Percentiles rank a stretch among this genome's conserved stretches.
phyloP scores from a whole-genome alignment of 2,329 filamentous ascomycete species.

The Neonectria sp. region DNA sequence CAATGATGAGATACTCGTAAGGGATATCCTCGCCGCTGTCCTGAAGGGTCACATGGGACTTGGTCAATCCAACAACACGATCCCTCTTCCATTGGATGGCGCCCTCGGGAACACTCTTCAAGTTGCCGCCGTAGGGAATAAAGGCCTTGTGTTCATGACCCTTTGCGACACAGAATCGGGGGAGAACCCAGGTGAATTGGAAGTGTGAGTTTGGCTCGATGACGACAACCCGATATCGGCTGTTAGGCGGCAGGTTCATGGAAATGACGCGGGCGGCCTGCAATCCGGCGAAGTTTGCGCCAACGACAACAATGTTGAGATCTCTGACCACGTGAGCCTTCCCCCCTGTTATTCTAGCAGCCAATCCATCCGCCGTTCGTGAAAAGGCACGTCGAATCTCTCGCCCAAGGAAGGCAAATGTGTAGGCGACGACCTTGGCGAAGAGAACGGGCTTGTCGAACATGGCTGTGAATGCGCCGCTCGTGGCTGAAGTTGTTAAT shows the following conservation, averaged over 20 bases:
- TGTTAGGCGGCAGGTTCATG: conserved; percentile 62
- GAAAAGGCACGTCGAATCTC: conserved; percentile 39
- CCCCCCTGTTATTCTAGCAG: conserved; percentile 12
- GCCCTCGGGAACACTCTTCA: conserved; percentile 53
- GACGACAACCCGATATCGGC: conserved; percentile 66
- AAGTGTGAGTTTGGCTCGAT: conserved; percentile 74
- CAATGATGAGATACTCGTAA: conserved; percentile 71
- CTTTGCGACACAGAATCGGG: conserved; percentile 70
- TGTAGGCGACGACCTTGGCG: conserved; percentile 47
- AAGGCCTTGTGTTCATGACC: conserved; percentile 71
- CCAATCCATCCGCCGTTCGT: conserved; percentile 33
- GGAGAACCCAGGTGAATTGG: conserved; percentile 73
- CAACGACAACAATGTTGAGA: conserved; percentile 68
- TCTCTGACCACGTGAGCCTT: conserved; percentile 43
- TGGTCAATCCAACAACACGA: conserved; percentile 56
- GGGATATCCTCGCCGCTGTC: conserved; percentile 60
- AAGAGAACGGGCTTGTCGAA: conserved; percentile 51
- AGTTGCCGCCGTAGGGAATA: conserved; percentile 68
- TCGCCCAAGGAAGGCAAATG: conserved; percentile 42
- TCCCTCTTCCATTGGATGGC: conserved; percentile 59
- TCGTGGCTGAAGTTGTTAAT: neutral
- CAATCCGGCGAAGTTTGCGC: conserved; percentile 71
- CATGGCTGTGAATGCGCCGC: conserved; percentile 33
- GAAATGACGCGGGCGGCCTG: conserved; percentile 64
- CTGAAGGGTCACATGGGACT: conserved; percentile 57